Evolutionary conservation across 1,284 basidiomycete species (phyloP).

Genomic region (Microbotryomycetes sp.): DNA sequence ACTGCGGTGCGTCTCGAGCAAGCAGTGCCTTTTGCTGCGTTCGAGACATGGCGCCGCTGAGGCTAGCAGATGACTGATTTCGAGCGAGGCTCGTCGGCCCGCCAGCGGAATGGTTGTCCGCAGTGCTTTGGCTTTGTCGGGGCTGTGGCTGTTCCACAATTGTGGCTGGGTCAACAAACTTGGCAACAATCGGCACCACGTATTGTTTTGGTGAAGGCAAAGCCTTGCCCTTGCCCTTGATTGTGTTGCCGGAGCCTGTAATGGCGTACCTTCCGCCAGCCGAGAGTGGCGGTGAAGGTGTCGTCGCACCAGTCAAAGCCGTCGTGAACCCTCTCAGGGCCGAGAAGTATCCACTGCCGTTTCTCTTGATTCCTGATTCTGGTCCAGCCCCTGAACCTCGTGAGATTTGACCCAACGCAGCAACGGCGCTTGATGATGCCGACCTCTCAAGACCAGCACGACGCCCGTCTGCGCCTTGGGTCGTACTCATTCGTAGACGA

Average conservation of each 20-base stretch:
- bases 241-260: background rate
- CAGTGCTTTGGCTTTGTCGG: background rate
- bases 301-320: constrained; percentile 6
- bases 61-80: constrained; percentile 12
- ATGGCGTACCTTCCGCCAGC: background rate
- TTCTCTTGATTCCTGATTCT: constrained; percentile 5
- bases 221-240: constrained; percentile 7
- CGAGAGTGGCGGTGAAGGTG: constrained; percentile 12
- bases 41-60: constrained; percentile 22
- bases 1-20: constrained; percentile 27
- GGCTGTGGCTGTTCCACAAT: background rate
- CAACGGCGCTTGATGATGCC: constrained; percentile 11
- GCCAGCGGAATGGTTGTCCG: background rate
- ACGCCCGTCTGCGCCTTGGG: too few species aligned
- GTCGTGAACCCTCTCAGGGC: constrained; percentile 17
- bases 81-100: constrained; percentile 4
- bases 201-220: constrained; percentile 11
- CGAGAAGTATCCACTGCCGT: constrained; percentile 30
- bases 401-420: constrained; percentile 20
- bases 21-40: constrained; percentile 33
- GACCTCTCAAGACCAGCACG: background rate
- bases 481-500: background rate
- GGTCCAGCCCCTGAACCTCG: background rate
- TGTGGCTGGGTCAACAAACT: constrained; percentile 22
- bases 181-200: constrained; percentile 22